A percentile compares a stretch with the other conserved stretches of the same genome.
These are phyloP conservation scores for Stygiomarasmius scandens DNA, from an alignment of 1,284 basidiomycete species.

Conservation along the genomic window DNA sequence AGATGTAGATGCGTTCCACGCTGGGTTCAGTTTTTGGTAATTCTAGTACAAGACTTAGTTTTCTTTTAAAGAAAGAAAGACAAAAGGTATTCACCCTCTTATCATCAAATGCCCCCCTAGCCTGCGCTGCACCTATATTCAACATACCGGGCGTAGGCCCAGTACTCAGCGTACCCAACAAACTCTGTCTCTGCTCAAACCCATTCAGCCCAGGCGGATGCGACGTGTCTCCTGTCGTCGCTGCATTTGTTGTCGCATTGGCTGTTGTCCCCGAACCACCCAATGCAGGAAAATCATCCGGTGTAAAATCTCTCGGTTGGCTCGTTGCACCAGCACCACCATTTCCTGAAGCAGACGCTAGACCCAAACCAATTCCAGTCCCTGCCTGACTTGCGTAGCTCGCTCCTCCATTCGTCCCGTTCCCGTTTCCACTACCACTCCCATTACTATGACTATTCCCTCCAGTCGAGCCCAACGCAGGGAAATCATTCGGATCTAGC, in stretches of 20 bases:
- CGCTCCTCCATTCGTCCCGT: constrained; percentile 39
- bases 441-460: constrained; percentile 34
- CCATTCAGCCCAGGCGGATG: constrained; percentile 79
- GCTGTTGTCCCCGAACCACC: constrained; percentile 47
- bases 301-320: constrained; percentile 71
- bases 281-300: constrained; percentile 83
- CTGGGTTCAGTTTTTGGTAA: constrained; percentile 63
- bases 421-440: constrained; percentile 35
- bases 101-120: constrained; percentile 66
- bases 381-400: constrained; percentile 81
- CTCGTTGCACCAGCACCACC: constrained; percentile 43
- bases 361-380: constrained; percentile 44
- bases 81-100: constrained; percentile 62
- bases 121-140: constrained; percentile 55
- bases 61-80: constrained; percentile 9
- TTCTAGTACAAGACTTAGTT: constrained; percentile 38
- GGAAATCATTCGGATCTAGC: constrained; percentile 86
- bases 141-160: constrained; percentile 65
- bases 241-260: constrained; percentile 35
- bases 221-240: constrained; percentile 36
- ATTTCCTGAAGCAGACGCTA: constrained; percentile 41
- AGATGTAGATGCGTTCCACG: constrained; percentile 34
- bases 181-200: constrained; percentile 58
- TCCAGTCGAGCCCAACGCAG: constrained; percentile 68
- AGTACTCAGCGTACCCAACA: constrained; percentile 52